phyloP scores from a whole-genome alignment of 345 rosid species.

The Cardamine chenopodiifolia region DNA sequence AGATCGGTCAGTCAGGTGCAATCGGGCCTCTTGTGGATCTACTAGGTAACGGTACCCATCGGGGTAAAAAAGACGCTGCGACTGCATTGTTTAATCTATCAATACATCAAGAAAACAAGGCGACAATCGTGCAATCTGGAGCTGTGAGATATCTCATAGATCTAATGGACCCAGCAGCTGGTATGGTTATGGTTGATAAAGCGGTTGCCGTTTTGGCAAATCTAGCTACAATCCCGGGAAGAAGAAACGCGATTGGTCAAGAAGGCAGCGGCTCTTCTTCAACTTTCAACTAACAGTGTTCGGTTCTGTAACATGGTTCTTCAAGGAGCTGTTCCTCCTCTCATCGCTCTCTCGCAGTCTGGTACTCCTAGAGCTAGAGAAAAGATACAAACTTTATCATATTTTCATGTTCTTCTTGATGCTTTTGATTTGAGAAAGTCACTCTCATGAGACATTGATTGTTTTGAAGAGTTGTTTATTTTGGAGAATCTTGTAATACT shows the following conservation, averaged over 20 bases:
- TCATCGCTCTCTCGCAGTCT: slow-evolving; percentile 85
- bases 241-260: slow-evolving; percentile 81
- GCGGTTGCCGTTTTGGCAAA: slow-evolving; percentile 97
- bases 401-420: not conserved
- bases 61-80: slow-evolving; percentile 96
- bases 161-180: slow-evolving; percentile 97
- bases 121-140: slow-evolving; percentile 82
- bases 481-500: slow-evolving; percentile 1
- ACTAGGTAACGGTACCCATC: slow-evolving; percentile 82
- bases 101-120: slow-evolving; percentile 90
- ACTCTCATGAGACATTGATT: not conserved
- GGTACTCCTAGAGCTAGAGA: slow-evolving; percentile 98
- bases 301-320: slow-evolving; percentile 83
- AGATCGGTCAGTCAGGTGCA: slow-evolving; percentile 94
- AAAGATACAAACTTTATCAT: slow-evolving; percentile 55
- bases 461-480: not conserved
- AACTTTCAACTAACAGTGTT: slow-evolving; percentile 71
- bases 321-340: slow-evolving; percentile 94
- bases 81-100: slow-evolving; percentile 97
- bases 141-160: slow-evolving; percentile 89
- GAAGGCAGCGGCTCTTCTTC: slow-evolving; percentile 97
- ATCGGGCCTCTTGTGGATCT: slow-evolving; percentile 85
- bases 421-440: not conserved
- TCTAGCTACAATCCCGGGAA: slow-evolving; percentile 79
- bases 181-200: slow-evolving; percentile 99